Percentiles rank a stretch among this genome's conserved stretches.
Evolutionary conservation across 345 rosid genomes (phyloP).

Genomic region (Lagerstroemia speciosa): DNA sequence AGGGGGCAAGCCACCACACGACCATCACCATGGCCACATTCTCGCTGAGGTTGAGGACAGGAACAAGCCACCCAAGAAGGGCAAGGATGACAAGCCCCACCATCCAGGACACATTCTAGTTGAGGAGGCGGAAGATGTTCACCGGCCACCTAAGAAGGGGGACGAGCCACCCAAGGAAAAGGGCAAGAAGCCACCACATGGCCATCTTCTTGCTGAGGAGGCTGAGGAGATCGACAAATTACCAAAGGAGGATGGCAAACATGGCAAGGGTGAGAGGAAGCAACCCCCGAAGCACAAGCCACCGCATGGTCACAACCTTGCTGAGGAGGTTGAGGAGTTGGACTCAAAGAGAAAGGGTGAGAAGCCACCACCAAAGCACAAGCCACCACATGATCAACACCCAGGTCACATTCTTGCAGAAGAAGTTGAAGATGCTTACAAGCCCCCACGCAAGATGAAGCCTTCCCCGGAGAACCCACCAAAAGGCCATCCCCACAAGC

Average conservation of each 20-base stretch:
- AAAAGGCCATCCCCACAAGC: conserved; percentile 3
- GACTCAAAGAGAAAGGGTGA: conserved; percentile 3
- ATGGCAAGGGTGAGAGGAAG: no score
- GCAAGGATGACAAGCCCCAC: conserved; percentile 4
- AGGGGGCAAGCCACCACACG: conserved; percentile 5
- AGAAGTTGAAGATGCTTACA: conserved; percentile 12
- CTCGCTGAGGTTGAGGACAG: background rate
- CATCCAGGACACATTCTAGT: conserved; percentile 10
- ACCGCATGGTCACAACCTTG: no score
- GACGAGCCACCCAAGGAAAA: conserved; percentile 11
- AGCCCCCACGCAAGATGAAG: conserved; percentile 8
- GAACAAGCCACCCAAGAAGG: conserved; percentile 5
- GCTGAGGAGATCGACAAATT: no score
- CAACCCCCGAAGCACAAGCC: no score
- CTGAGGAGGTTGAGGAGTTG: background rate
- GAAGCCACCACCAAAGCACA: conserved; percentile 15
- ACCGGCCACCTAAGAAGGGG: conserved; percentile 6
- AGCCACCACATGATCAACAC: conserved; percentile 8
- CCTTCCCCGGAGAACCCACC: conserved; percentile 10
- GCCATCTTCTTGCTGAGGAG: background rate
- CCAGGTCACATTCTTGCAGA: conserved; percentile 13
- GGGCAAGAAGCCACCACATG: background rate
- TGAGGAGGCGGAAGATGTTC: conserved; percentile 12
- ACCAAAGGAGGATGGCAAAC: no score
- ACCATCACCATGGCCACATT: conserved; percentile 3